Conservation (phyloP, 345 rosid species). For the Firmiana major region DNA sequence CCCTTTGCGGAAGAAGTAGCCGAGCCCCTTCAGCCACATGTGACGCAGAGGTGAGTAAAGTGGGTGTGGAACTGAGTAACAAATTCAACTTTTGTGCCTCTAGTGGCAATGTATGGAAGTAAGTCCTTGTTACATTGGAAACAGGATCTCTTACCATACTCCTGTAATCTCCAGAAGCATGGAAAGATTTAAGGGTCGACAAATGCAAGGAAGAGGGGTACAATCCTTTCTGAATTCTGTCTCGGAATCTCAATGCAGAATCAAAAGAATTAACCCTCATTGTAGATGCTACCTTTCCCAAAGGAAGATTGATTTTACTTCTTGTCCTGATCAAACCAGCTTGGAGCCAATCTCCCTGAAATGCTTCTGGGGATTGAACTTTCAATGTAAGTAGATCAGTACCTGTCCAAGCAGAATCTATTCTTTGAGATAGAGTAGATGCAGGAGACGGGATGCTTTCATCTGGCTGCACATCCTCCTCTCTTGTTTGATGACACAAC, state of each 20-base stretch:
- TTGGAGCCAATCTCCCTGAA: constrained; percentile 37
- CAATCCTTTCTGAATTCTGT: constrained; percentile 52
- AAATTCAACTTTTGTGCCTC: constrained; percentile 68
- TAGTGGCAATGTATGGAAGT: constrained; percentile 53
- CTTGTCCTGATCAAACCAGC: constrained; percentile 24
- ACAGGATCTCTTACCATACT: constrained; percentile 82
- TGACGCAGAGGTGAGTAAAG: constrained; percentile 59
- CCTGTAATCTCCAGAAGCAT: constrained; percentile 83
- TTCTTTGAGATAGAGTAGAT: constrained; percentile 73
- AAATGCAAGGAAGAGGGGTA: constrained; percentile 60
- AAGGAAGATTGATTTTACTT: constrained; percentile 30
- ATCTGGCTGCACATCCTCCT: constrained; percentile 39
- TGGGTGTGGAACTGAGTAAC: constrained; percentile 42
- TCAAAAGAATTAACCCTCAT: constrained; percentile 78
- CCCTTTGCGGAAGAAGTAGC: constrained; percentile 61
- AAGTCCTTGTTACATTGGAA: constrained; percentile 50
- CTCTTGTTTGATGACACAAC: constrained; percentile 25
- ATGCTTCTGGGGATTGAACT: constrained; percentile 27
- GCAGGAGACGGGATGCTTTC: constrained; percentile 36
- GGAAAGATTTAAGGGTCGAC: constrained; percentile 65
- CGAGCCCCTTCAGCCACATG: constrained; percentile 73
- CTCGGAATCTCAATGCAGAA: constrained; percentile 70
- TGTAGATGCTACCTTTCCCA: constrained; percentile 50
- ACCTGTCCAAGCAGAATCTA: constrained; percentile 98
- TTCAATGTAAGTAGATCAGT: constrained; percentile 43